phyloP scores from a whole-genome alignment of 169 alveolate species.

The Cryptosporidium felis region DNA sequence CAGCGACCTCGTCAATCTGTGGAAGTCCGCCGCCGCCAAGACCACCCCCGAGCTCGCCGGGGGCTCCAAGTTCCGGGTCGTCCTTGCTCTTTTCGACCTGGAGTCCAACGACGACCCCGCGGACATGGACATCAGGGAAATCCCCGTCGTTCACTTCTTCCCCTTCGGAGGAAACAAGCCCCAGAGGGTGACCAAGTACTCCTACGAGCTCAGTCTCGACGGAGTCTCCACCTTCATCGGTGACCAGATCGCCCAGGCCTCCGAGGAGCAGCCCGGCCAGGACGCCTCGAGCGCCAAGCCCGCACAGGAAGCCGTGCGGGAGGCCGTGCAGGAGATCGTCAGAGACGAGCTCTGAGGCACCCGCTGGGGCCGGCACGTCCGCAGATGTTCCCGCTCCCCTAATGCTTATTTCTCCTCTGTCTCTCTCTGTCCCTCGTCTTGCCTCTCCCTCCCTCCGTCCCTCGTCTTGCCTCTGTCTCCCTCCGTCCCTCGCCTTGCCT shows the following conservation, averaged over 20 bases:
- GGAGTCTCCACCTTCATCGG: neutral
- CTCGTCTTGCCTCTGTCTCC: too few species aligned
- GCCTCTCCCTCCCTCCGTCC: too few species aligned
- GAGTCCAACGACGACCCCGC: constrained; percentile 13
- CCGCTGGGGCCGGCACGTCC: too few species aligned
- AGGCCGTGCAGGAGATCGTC: too few species aligned
- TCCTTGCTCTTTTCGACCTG: constrained; percentile 4
- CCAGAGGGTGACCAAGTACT: neutral
- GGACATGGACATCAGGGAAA: constrained; percentile 1
- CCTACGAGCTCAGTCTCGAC: neutral
- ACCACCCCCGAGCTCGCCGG: neutral
- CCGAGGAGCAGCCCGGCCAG: too few species aligned
- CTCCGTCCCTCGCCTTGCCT: too few species aligned
- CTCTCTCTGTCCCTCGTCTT: too few species aligned
- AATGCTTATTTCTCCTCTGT: too few species aligned
- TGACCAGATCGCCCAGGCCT: neutral
- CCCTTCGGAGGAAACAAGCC: constrained; percentile 39
- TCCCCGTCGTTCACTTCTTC: constrained; percentile 15
- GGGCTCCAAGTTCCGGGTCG: neutral
- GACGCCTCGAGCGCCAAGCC: too few species aligned
- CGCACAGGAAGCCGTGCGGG: too few species aligned
- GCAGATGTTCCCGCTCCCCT: too few species aligned
- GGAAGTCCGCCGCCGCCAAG: neutral
- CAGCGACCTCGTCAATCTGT: neutral
- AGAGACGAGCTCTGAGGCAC: too few species aligned